Conservation (phyloP, 2,329 filamentous ascomycete species). For the Cladophialophora exuberans region DNA sequence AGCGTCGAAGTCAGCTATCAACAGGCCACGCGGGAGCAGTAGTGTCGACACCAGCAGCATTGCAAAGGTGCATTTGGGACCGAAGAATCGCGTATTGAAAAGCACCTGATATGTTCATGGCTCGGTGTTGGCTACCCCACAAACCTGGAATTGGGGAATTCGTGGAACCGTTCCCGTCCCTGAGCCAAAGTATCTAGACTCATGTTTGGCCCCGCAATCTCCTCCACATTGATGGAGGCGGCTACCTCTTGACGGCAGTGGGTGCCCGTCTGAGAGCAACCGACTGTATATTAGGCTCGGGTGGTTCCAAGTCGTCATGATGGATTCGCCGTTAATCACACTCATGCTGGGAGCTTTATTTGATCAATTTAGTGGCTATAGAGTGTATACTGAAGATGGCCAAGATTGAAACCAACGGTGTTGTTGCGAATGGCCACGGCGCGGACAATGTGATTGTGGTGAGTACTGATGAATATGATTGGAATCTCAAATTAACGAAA, state of each 20-base stretch:
- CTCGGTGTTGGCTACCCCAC: background rate
- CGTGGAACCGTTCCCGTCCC: background rate
- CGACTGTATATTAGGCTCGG: background rate
- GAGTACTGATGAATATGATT: background rate
- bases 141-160: background rate
- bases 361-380: background rate
- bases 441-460: conserved; percentile 5
- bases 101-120: conserved; percentile 14
- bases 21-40: conserved; percentile 8
- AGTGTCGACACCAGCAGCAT: conserved; percentile 22
- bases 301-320: background rate
- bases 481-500: background rate
- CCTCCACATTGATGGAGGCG: conserved; percentile 1
- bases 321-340: background rate
- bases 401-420: background rate
- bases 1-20: background rate
- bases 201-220: background rate
- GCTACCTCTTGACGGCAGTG: background rate
- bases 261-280: background rate
- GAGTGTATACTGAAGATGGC: background rate
- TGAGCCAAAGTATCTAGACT: background rate
- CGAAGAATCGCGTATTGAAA: conserved; percentile 24
- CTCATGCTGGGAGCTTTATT: background rate
- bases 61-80: conserved; percentile 23
- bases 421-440: background rate